A percentile compares a stretch with the other conserved stretches of the same genome.
Evolutionary conservation across 306 rosid genomes (phyloP).

Genomic region (Acacia crassicarpa): DNA sequence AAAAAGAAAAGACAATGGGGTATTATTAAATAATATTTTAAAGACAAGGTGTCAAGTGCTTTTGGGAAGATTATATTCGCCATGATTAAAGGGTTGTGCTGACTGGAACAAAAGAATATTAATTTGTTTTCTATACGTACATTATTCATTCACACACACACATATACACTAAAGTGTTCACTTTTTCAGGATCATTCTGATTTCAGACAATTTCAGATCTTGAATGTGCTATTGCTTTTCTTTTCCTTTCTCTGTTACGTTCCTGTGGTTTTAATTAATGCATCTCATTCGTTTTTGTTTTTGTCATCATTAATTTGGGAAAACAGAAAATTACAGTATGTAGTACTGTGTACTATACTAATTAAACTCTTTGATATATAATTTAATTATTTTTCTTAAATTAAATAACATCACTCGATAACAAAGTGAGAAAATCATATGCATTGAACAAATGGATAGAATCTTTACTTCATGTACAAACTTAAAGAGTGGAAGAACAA

Average conservation of each 20-base stretch:
- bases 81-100: constrained; percentile 32
- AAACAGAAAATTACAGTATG: no score
- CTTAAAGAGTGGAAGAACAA: no score
- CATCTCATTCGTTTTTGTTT: background rate
- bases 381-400: background rate
- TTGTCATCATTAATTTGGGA: no score
- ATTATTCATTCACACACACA: background rate
- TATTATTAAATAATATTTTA: constrained; percentile 1
- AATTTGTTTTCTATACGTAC: background rate
- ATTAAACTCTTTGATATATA: no score
- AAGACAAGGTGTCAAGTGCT: constrained; percentile 8
- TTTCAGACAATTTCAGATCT: background rate
- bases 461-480: no score
- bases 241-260: background rate
- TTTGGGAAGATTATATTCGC: constrained; percentile 25
- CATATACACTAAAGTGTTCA: background rate
- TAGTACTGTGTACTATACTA: no score
- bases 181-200: constrained; percentile 3
- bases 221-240: background rate
- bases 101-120: background rate
- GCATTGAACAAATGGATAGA: background rate
- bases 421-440: background rate
- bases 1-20: background rate
- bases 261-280: background rate
- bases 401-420: no score